Evolutionary conservation across 192 early-diverging fungal genomes (phyloP).

Genomic region (Linnemannia schmuckeri): DNA sequence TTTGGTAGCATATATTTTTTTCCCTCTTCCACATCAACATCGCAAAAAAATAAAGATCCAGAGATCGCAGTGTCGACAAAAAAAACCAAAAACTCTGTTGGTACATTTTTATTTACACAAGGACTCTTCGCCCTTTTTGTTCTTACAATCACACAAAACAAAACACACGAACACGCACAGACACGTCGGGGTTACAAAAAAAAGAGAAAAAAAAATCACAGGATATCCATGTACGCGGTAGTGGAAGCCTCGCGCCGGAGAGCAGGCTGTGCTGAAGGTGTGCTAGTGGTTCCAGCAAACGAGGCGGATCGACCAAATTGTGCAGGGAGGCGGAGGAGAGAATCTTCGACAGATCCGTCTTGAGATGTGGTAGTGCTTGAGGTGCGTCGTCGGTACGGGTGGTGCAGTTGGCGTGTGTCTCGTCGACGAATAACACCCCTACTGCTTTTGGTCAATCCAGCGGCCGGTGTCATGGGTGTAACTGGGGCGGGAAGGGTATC

Average conservation of each 20-base stretch:
- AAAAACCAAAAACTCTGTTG: too few species aligned
- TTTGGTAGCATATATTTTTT: too few species aligned
- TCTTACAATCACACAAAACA: too few species aligned
- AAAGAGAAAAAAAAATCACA: neutral
- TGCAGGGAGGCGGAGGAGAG: neutral
- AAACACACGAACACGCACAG: too few species aligned
- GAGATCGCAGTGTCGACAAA: too few species aligned
- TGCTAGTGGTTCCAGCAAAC: neutral
- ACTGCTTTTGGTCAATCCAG: neutral
- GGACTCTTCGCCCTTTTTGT: too few species aligned
- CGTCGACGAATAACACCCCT: neutral
- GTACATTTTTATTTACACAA: too few species aligned
- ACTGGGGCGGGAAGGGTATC: neutral
- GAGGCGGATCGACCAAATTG: neutral
- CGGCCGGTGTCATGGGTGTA: neutral
- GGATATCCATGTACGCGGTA: constrained; percentile 3
- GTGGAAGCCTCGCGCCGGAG: constrained; percentile 25
- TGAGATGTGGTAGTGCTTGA: neutral
- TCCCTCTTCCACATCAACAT: too few species aligned
- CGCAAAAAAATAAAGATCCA: too few species aligned
- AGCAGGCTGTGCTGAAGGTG: neutral
- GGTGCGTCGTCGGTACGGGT: neutral
- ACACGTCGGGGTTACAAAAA: too few species aligned
- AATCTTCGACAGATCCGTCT: neutral
- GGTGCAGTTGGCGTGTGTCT: neutral